Evolutionary conservation across 305 asterid species (phyloP), one percentile per base, ranked within the genome.

Genomic region (Nicotiana rustica): DNA sequence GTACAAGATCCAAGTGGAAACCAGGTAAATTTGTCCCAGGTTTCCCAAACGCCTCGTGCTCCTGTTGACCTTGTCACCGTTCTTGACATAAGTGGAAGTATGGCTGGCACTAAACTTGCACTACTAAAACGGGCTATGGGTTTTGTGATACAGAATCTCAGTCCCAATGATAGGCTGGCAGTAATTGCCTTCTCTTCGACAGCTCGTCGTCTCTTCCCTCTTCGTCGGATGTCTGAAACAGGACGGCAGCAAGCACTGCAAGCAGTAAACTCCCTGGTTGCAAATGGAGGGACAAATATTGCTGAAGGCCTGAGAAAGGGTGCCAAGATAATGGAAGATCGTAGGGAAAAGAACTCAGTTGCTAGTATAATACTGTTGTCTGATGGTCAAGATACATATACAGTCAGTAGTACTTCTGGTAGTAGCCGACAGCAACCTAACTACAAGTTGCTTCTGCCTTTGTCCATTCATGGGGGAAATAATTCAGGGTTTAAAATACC

Each of bases 31-130:
- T 13, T 83, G 66, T 82, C 89, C 35, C 76, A 83, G 35, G 82
- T 85, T 68, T 79, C 91, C 36, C 97, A 87, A 14, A 82, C 92
- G 0, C 88, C 97, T 33, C 99, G 98, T 29, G 96, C 97, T 0
- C 94, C 98, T 0, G 94, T 95, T 67, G 99, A 95, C 88, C 96
- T 95, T 21, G 97, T 92, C 21, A 95, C 98, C 0, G 97, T 95
- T 88, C 96, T 95, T 77, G 99, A 95, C 83, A 91, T 91, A 35
- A 95, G 99, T 56, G 98, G 99, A 66, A 95, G 98, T 90, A 95
- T 95, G 99, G 97, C 96, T 1, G 99, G 99, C 33, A 93, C 97
- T 0, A 95, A 95, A 90, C 97, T 95, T 6, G 98, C 98, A 5
- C 78, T 95, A 84, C 90, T 95, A 49, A 95, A 95, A 84, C 91